A percentile compares a stretch with the other conserved stretches of the same genome.
phyloP scores from a whole-genome alignment of 345 rosid genomes.

The Acer yangbiense region DNA sequence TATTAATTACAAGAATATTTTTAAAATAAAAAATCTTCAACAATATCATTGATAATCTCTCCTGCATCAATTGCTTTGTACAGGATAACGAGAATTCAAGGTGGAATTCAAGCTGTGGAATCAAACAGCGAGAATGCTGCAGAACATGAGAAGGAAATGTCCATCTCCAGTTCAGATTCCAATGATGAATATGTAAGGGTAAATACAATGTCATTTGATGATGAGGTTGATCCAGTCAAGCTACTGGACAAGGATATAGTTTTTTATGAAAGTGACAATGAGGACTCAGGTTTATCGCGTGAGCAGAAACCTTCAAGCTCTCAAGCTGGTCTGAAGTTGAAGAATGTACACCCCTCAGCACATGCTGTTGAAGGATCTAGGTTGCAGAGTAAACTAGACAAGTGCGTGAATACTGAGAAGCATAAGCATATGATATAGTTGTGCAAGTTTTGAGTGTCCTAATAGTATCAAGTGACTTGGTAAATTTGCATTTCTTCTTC shows the following conservation, averaged over 20 bases:
- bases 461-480: constrained; percentile 5
- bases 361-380: constrained; percentile 31
- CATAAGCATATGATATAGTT: constrained; percentile 1
- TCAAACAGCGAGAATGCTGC: constrained; percentile 22
- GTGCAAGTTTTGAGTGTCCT: constrained; percentile 20
- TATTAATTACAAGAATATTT: neutral
- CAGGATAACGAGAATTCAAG: neutral
- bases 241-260: constrained; percentile 62
- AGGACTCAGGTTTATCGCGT: constrained; percentile 19
- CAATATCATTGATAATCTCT: too few species aligned
- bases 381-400: constrained; percentile 28
- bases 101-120: constrained; percentile 19
- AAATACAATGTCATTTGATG: constrained; percentile 37
- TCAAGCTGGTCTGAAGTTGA: constrained; percentile 36
- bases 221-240: constrained; percentile 47
- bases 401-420: constrained; percentile 64
- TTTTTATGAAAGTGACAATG: constrained; percentile 58
- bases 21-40: too few species aligned
- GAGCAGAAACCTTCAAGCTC: constrained; percentile 34
- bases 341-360: constrained; percentile 30
- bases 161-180: constrained; percentile 46
- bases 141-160: constrained; percentile 33
- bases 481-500: constrained; percentile 19
- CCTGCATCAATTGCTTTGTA: neutral
- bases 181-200: constrained; percentile 32